Evolutionary conservation across 2,329 filamentous ascomycete species (phyloP).

Genomic region (Trichoderma sp.): DNA sequence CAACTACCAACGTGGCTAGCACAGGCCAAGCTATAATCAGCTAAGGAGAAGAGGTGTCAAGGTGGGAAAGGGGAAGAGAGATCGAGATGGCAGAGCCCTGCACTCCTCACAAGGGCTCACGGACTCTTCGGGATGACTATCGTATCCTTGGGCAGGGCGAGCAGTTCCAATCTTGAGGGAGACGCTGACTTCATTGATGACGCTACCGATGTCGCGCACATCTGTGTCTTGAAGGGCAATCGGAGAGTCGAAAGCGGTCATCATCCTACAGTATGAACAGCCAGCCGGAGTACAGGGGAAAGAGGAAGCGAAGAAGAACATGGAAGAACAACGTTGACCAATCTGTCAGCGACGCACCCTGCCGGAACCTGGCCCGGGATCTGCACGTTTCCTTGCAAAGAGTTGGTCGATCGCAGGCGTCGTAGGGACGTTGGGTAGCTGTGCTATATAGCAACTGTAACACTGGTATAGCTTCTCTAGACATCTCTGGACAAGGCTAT

Average conservation of each 20-base stretch:
- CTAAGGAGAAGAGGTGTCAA: conserved; percentile 1
- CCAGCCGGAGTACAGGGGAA: conserved; percentile 3
- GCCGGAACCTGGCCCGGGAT: conserved; percentile 21
- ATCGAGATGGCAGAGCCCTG: conserved; percentile 11
- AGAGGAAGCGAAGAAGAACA: background rate
- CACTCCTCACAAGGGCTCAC: conserved; percentile 20
- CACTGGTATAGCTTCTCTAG: background rate
- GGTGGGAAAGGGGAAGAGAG: conserved; percentile 9
- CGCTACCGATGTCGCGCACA: conserved; percentile 10
- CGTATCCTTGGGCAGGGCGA: conserved; percentile 12
- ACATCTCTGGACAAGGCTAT: background rate
- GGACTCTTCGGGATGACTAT: conserved; percentile 12
- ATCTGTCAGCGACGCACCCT: conserved; percentile 2
- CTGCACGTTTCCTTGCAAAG: conserved; percentile 11
- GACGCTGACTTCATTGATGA: conserved; percentile 28
- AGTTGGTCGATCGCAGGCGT: conserved; percentile 1
- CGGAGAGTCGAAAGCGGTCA: background rate
- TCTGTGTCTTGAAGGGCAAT: background rate
- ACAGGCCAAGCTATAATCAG: background rate
- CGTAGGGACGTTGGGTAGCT: conserved; percentile 2
- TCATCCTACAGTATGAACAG: conserved; percentile 25
- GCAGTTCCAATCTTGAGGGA: conserved; percentile 13
- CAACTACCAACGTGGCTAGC: background rate
- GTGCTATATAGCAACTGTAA: background rate
- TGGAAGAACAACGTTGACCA: background rate